Base-by-base conservation (phyloP, 345 rosid genomes). In the Linum lewisii region DNA sequence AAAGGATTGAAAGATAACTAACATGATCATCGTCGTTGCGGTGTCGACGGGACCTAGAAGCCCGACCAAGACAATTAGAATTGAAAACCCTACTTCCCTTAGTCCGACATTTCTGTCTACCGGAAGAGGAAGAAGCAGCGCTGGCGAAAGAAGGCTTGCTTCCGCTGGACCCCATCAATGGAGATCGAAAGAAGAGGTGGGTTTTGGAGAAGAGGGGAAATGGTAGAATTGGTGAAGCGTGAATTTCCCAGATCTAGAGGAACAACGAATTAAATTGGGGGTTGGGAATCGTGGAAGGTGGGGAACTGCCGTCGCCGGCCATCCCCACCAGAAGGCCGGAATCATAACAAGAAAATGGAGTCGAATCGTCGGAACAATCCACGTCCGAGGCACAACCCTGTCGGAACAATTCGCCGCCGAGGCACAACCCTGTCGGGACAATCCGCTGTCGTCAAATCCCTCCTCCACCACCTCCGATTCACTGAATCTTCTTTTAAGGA, bases 161-260 rank as follows among this genome's bases (percentile, higher is more conserved):
- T 36, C 92, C 80, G 54, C 83, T 72, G 61, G 95, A 84, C 75
- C 98, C 96, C 98, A 91, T 88, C 4, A 11, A 6, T 16, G 18
- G 47, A 42, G 16, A 42, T 11, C 4, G 47, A 11, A 42, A 42
- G 47, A 42, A 42, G 47, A 29, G 34, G 7, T 29, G 34, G 34
- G 1, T 29, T 29, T 29, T 5, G 47, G 16, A 16, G 47, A 42
- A 42, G 18, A 34, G 38, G 38, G 38, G 5, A 34, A 34, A 34
- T 6, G 38, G 38, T 34, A 6, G 10, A 34, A 34, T 34, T 6
- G 38, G 38, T 34, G 5, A 11, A 34, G 10, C 10, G 14, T 42
- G 4, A 16, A 11, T 42, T 7, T 29, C 47, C 14, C 14, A 42
- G 47, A 42, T 42, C 47, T 42, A 16, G 3, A 34, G 10, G 4